Conservation (phyloP, 2,329 filamentous ascomycete species). For the Ophiostoma quercus region DNA sequence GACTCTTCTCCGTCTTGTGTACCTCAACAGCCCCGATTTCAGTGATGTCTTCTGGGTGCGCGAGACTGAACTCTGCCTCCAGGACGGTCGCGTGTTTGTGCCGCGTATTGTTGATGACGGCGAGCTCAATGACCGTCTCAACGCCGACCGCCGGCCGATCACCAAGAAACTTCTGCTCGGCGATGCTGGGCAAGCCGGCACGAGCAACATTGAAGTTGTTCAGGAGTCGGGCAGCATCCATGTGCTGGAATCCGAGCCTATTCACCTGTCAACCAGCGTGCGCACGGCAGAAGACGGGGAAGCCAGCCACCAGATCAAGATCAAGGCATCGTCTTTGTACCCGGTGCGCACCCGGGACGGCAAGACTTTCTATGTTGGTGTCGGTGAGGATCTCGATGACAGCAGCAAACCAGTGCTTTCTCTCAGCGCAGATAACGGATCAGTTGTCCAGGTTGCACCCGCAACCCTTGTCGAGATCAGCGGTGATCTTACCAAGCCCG, state of each 20-base stretch:
- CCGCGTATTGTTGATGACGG: slow-evolving; percentile 29
- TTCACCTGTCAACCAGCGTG: slow-evolving; percentile 8
- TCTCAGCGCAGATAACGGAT: slow-evolving; percentile 12
- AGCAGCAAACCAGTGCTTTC: slow-evolving; percentile 8
- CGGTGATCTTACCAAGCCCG: neutral
- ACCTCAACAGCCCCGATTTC: slow-evolving; percentile 19
- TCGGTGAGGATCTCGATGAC: slow-evolving; percentile 14
- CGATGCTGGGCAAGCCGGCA: too few relatives aligned
- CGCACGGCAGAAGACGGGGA: neutral
- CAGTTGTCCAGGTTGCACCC: slow-evolving; percentile 11
- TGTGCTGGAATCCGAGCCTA: slow-evolving; percentile 18
- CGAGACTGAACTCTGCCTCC: slow-evolving; percentile 30
- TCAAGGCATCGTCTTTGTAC: slow-evolving; percentile 21
- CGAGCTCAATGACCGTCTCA: slow-evolving; percentile 27
- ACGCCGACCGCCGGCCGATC: slow-evolving; percentile 26
- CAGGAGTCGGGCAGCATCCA: slow-evolving; percentile 20
- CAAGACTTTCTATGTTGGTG: slow-evolving; percentile 15
- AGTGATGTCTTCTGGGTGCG: slow-evolving; percentile 22
- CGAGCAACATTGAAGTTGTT: slow-evolving; percentile 15
- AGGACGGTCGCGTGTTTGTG: slow-evolving; percentile 30
- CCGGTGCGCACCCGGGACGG: slow-evolving; percentile 22
- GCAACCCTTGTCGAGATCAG: neutral
- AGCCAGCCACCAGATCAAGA: slow-evolving; percentile 13
- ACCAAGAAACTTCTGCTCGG: slow-evolving; percentile 18
- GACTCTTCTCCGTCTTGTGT: slow-evolving; percentile 26